Evolutionary conservation across 345 rosid genomes (phyloP).

Genomic region (Rhodamnia argentea): DNA sequence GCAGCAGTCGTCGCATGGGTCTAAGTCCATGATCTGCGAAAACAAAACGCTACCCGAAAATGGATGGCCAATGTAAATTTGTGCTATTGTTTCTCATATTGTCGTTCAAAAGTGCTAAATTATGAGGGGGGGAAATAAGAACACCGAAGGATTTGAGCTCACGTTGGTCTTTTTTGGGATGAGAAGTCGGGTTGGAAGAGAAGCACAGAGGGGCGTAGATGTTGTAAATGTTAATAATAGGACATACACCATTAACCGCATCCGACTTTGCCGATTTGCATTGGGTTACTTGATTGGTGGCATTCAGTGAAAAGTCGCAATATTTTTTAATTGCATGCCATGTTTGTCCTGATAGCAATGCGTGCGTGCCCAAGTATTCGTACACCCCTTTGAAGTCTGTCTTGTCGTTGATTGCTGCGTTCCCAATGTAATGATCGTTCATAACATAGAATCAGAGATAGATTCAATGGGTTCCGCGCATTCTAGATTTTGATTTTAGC

Average conservation of each 20-base stretch:
- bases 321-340: too few relatives aligned
- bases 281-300: slow-evolving; percentile 5
- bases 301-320: too few relatives aligned
- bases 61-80: not conserved
- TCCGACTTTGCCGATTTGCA: slow-evolving; percentile 26
- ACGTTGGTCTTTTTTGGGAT: slow-evolving; percentile 31
- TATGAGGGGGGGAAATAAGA: not conserved
- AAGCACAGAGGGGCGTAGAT: slow-evolving; percentile 64
- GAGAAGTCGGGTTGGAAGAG: slow-evolving; percentile 33
- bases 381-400: too few relatives aligned
- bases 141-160: not conserved
- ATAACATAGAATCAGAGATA: too few relatives aligned
- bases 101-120: not conserved
- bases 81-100: not conserved
- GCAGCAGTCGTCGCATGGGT: slow-evolving; percentile 62
- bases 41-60: not conserved
- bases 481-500: too few relatives aligned
- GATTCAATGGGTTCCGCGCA: too few relatives aligned
- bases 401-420: too few relatives aligned
- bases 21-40: slow-evolving; percentile 15
- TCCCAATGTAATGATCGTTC: too few relatives aligned
- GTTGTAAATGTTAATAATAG: slow-evolving; percentile 56
- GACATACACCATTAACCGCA: not conserved
- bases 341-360: too few relatives aligned
- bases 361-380: too few relatives aligned